Conservation (phyloP, 495 filamentous ascomycete species). For the Sabuloglossum arenarium region DNA sequence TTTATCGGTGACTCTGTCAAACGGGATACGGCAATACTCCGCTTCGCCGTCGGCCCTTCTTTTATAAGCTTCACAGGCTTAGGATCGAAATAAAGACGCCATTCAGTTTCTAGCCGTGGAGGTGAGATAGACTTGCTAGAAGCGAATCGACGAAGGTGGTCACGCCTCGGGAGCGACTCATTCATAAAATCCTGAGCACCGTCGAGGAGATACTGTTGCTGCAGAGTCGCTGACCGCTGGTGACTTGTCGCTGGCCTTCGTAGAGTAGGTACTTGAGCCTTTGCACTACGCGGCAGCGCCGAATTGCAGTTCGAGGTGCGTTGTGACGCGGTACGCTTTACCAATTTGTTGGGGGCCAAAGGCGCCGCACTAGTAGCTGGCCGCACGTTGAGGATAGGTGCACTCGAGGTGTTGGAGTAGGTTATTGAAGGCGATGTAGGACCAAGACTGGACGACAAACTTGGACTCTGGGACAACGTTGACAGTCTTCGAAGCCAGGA, state of each 20-base stretch:
- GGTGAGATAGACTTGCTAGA: constrained; percentile 7
- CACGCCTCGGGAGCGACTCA: background rate
- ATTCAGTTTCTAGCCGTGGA: background rate
- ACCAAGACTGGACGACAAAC: constrained; percentile 38
- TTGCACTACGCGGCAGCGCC: constrained; percentile 22
- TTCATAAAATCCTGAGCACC: constrained; percentile 8
- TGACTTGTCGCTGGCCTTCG: constrained; percentile 73
- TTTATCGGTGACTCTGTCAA: background rate
- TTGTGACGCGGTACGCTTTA: constrained; percentile 60
- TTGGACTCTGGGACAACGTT: constrained; percentile 47
- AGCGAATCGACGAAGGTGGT: constrained; percentile 10
- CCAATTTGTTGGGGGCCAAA: constrained; percentile 56
- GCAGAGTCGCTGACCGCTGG: constrained; percentile 55
- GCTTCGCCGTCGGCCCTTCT: background rate
- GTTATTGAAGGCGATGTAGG: constrained; percentile 49
- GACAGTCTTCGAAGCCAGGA: constrained; percentile 69
- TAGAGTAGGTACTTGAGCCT: constrained; percentile 33
- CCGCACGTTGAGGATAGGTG: constrained; percentile 32
- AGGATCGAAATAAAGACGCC: constrained; percentile 1
- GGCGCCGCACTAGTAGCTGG: constrained; percentile 24
- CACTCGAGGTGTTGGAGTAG: constrained; percentile 48
- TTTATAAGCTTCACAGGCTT: background rate
- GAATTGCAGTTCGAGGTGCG: constrained; percentile 14
- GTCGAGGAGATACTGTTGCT: constrained; percentile 24
- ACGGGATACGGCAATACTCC: background rate